Evolutionary conservation across 2,329 filamentous ascomycete genomes (phyloP).

Genomic region (Colletotrichum tanaceti): DNA sequence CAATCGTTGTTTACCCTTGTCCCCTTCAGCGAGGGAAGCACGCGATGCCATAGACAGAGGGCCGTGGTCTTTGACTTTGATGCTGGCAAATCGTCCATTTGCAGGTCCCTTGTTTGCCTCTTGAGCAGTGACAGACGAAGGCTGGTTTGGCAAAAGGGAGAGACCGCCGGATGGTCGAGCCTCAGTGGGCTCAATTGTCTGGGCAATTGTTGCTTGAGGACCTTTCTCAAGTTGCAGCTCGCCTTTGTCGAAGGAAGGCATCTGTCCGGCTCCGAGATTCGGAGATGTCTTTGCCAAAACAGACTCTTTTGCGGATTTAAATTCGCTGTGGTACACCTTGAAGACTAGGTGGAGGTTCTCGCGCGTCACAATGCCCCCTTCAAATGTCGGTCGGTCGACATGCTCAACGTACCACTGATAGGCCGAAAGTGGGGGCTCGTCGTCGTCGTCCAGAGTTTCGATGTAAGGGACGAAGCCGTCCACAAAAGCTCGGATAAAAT

Average conservation of each 20-base stretch:
- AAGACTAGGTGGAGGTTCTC: conserved; percentile 52
- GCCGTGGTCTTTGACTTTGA: background rate
- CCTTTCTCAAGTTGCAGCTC: background rate
- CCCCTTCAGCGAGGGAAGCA: background rate
- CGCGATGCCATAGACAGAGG: background rate
- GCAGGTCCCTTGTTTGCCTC: background rate
- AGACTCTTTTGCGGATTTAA: conserved; percentile 33
- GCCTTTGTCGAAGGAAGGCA: background rate
- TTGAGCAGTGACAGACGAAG: background rate
- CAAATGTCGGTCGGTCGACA: conserved; percentile 43
- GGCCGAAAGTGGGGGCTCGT: conserved; percentile 49
- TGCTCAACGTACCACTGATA: conserved; percentile 56
- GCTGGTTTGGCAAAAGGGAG: background rate
- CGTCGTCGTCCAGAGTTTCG: conserved; percentile 40
- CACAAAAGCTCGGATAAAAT: conserved; percentile 61
- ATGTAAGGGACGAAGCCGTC: conserved; percentile 58
- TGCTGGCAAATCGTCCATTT: background rate
- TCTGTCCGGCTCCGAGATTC: background rate
- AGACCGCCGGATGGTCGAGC: background rate
- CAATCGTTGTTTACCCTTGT: conserved; percentile 21
- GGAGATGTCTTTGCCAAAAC: background rate
- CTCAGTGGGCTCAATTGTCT: background rate
- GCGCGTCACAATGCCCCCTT: conserved; percentile 48
- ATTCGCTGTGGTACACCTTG: conserved; percentile 49
- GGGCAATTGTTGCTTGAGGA: background rate